A percentile compares a stretch with the other conserved stretches of the same genome.
Conservation (phyloP, 2,329 filamentous ascomycete species). For the Fusarium pseudocircinatum region DNA sequence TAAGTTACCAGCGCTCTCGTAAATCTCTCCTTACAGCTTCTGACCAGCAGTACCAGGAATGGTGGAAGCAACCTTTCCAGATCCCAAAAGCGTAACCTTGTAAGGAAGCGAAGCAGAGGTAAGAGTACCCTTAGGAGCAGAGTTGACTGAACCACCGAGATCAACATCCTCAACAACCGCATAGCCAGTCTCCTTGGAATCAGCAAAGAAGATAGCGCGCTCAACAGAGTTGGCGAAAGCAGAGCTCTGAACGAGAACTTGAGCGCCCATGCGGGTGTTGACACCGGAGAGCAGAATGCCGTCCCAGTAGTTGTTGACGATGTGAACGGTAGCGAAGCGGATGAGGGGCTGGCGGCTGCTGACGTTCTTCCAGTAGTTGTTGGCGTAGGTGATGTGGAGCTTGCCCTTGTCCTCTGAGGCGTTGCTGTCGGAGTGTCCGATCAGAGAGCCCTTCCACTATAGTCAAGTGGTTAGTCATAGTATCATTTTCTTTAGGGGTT, state of each 20-base stretch:
- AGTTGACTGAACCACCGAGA: conserved; percentile 50
- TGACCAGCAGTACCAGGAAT: conserved; percentile 54
- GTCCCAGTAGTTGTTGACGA: conserved; percentile 64
- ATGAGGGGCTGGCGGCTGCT: conserved; percentile 70
- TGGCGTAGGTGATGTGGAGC: conserved; percentile 70
- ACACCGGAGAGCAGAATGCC: conserved; percentile 56
- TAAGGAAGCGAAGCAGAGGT: conserved; percentile 64
- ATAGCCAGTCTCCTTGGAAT: conserved; percentile 55
- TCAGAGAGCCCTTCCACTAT: conserved; percentile 65
- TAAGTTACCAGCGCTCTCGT: accelerated
- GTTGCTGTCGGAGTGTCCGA: conserved; percentile 69
- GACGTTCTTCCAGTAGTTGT: conserved; percentile 73
- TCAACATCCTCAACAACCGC: conserved; percentile 54
- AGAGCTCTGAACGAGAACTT: conserved; percentile 66
- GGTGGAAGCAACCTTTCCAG: conserved; percentile 54
- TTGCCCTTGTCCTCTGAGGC: conserved; percentile 66
- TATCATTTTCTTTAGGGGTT: accelerated
- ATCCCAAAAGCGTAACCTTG: conserved; percentile 55
- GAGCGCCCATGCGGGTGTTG: conserved; percentile 65
- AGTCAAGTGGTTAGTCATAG: accelerated
- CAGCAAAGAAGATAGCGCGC: conserved; percentile 49
- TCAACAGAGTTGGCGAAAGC: conserved; percentile 55
- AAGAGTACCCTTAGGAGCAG: conserved; percentile 60
- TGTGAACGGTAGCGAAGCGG: conserved; percentile 73
- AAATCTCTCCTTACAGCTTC: conserved; percentile 30